phyloP scores from a whole-genome alignment of 1,139 yeast genomes.

The Yamadazyma atmosphaerica region DNA sequence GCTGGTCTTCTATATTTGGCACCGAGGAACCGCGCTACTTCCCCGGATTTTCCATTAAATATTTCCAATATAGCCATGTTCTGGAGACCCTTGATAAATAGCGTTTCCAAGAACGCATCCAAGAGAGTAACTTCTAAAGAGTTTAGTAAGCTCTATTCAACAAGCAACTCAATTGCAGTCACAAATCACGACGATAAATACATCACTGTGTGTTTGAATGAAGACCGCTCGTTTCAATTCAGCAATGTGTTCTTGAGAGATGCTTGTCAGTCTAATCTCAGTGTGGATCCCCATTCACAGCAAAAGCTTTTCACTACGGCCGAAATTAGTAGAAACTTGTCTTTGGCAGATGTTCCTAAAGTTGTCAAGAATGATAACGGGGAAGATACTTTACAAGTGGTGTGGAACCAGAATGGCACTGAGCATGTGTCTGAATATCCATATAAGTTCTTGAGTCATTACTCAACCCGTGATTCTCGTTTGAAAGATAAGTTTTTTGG shows the following conservation, averaged over 20 bases:
- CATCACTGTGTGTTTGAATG: conserved; percentile 22
- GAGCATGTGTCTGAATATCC: conserved; percentile 42
- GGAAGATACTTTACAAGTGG: conserved; percentile 39
- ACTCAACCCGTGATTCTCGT: conserved; percentile 37
- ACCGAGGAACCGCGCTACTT: neutral
- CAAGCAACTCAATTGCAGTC: conserved; percentile 4
- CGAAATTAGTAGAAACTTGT: conserved; percentile 30
- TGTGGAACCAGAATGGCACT: conserved; percentile 53
- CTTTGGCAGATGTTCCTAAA: conserved; percentile 26
- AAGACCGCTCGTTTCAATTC: conserved; percentile 37
- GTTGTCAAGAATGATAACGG: conserved; percentile 23
- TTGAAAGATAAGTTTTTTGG: conserved; percentile 34
- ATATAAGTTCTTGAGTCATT: conserved; percentile 45
- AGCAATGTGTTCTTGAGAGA: conserved; percentile 65
- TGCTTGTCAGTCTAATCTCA: conserved; percentile 49
- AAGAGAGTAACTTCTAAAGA: too few relatives aligned
- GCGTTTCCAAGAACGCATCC: too few relatives aligned
- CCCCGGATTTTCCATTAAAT: conserved; percentile 5
- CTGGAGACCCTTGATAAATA: too few relatives aligned
- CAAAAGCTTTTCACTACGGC: conserved; percentile 73
- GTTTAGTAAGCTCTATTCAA: too few relatives aligned
- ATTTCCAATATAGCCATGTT: too few relatives aligned
- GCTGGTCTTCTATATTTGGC: neutral
- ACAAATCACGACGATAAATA: conserved; percentile 18
- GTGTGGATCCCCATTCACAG: conserved; percentile 56